Evolutionary conservation across 1,284 basidiomycete genomes (phyloP).

Genomic region (Moesziomyces aphidis): DNA sequence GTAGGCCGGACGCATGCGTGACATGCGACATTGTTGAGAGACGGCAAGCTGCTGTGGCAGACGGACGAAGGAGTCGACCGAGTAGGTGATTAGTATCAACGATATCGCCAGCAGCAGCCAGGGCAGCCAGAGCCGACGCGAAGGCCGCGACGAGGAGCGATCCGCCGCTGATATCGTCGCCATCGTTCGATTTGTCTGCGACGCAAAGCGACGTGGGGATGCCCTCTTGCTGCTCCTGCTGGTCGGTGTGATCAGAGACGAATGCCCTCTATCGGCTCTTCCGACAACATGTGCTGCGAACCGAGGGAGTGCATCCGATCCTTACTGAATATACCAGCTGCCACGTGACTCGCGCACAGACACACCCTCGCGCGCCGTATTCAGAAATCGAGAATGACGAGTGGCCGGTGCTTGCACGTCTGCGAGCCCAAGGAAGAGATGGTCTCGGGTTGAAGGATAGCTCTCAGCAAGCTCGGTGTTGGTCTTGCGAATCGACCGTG

Average conservation of each 20-base stretch:
- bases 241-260: background rate
- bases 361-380: too few relatives aligned
- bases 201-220: background rate
- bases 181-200: background rate
- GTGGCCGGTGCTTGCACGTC: too few relatives aligned
- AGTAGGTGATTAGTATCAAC: slow-evolving; percentile 19
- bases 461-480: background rate
- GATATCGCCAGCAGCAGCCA: slow-evolving; percentile 31
- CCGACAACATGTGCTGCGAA: background rate
- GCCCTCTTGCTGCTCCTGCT: too few relatives aligned
- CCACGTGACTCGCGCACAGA: too few relatives aligned
- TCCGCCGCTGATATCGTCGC: background rate
- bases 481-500: background rate
- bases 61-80: slow-evolving; percentile 38
- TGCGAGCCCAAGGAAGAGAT: background rate
- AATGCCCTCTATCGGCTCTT: background rate
- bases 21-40: slow-evolving; percentile 84
- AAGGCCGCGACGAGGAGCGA: background rate
- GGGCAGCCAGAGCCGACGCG: slow-evolving; percentile 19
- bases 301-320: background rate
- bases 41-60: slow-evolving; percentile 48
- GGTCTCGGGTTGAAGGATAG: background rate
- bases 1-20: slow-evolving; percentile 95
- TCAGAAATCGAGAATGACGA: too few relatives aligned
- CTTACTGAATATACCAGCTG: too few relatives aligned